These are phyloP conservation scores for Melastoma malabathricum DNA, from an alignment of 345 rosid genomes.

Conservation along the genomic window DNA sequence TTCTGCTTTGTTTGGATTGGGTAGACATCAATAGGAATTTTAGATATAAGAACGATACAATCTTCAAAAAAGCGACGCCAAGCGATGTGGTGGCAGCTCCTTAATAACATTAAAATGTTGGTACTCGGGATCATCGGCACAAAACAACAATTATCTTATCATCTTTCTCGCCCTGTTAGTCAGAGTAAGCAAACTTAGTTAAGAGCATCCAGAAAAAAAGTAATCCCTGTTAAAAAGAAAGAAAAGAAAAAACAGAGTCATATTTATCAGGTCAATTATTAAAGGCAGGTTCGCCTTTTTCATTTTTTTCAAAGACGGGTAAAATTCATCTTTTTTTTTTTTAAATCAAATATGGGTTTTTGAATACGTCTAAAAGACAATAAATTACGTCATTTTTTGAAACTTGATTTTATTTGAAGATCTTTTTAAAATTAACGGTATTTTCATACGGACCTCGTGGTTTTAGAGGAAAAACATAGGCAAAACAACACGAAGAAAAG, in stretches of 20 bases:
- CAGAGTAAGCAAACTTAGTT: background rate
- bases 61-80: constrained; percentile 51
- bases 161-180: constrained; percentile 86
- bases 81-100: constrained; percentile 44
- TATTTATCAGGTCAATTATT: constrained; percentile 93
- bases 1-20: too few species aligned
- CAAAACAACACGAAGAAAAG: too few species aligned
- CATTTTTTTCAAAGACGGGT: too few species aligned
- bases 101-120: constrained; percentile 37
- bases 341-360: too few species aligned
- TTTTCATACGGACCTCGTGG: too few species aligned
- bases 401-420: too few species aligned
- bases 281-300: constrained; percentile 98
- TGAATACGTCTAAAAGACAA: too few species aligned
- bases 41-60: constrained; percentile 20
- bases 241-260: background rate
- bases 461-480: too few species aligned
- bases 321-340: too few species aligned
- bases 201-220: background rate
- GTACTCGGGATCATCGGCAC: constrained; percentile 49
- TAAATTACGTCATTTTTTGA: too few species aligned
- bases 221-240: background rate
- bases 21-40: too few species aligned
- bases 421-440: too few species aligned
- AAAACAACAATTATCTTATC: constrained; percentile 57